phyloP scores from a whole-genome alignment of 2,329 filamentous ascomycete species.

The Fusarium avenaceum region DNA sequence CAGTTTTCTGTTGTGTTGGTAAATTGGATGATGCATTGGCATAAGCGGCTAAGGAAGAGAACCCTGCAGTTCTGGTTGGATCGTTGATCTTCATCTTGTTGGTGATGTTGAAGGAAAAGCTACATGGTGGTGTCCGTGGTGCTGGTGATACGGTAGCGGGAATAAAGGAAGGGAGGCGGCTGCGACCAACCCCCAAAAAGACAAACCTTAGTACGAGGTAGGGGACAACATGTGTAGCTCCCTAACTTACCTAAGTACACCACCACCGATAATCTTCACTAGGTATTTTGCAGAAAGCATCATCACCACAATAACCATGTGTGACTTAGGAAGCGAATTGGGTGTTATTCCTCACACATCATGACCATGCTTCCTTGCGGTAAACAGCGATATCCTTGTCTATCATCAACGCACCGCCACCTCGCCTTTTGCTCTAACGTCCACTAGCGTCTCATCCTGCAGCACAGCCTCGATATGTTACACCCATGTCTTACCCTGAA shows the following conservation, averaged over 20 bases:
- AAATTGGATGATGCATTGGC: constrained; percentile 20
- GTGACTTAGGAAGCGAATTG: constrained; percentile 1
- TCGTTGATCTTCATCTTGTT: constrained; percentile 19
- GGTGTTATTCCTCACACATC: constrained; percentile 4
- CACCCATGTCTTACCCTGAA: constrained; percentile 32
- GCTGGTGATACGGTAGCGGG: constrained; percentile 16
- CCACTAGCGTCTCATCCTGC: constrained; percentile 23
- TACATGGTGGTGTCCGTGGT: not conserved
- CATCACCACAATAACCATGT: constrained; percentile 7
- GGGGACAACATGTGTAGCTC: too few species aligned
- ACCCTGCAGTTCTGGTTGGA: constrained; percentile 25
- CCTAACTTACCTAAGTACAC: too few species aligned
- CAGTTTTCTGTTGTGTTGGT: not conserved
- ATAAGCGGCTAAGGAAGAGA: constrained; percentile 1
- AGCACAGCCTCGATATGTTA: constrained; percentile 35
- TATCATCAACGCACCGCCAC: constrained; percentile 37
- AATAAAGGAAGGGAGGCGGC: constrained; percentile 6
- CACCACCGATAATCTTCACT: not conserved
- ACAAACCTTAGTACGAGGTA: constrained; percentile 7
- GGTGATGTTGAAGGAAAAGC: constrained; percentile 25
- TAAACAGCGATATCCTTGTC: constrained; percentile 8
- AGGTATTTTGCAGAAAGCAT: constrained; percentile 2
- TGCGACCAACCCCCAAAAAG: constrained; percentile 28
- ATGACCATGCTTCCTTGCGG: constrained; percentile 6
- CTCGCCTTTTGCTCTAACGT: constrained; percentile 6